Percentiles rank a stretch among this genome's conserved stretches.
Conservation (phyloP, 1,284 basidiomycete species). For the Ceratobasidium sp. region DNA sequence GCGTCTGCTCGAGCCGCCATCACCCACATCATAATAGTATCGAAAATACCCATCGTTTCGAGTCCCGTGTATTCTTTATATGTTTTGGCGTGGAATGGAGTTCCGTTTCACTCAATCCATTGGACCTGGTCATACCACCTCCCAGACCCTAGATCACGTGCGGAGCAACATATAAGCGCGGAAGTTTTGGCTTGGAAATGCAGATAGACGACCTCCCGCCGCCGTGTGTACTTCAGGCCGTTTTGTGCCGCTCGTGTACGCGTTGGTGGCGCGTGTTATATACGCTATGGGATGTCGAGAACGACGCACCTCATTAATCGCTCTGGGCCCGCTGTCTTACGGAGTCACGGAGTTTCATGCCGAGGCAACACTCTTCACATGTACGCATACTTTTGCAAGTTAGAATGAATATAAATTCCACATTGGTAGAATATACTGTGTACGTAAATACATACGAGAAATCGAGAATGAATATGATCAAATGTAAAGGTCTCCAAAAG, state of each 20-base stretch:
- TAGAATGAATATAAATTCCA: not conserved
- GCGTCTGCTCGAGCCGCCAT: conserved; percentile 12
- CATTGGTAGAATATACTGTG: not conserved
- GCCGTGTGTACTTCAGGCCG: conserved; percentile 6
- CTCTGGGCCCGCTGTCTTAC: conserved; percentile 72
- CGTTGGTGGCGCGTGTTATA: not conserved
- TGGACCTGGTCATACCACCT: not conserved
- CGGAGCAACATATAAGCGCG: conserved; percentile 15
- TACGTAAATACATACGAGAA: not conserved
- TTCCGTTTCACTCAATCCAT: not conserved
- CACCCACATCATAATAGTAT: conserved; percentile 3
- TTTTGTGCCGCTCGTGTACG: conserved; percentile 54
- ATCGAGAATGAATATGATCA: conserved; percentile 12
- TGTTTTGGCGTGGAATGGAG: not conserved
- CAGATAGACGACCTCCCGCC: conserved; percentile 32
- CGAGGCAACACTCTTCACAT: conserved; percentile 67
- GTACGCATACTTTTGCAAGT: not conserved
- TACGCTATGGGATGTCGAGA: conserved; percentile 58
- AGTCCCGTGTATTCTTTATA: not conserved
- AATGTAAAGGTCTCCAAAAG: not conserved
- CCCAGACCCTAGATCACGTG: conserved; percentile 23
- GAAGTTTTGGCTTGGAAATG: conserved; percentile 27
- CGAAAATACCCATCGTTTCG: conserved; percentile 18
- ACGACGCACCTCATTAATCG: conserved; percentile 75
- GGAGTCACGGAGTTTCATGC: conserved; percentile 83